Evolutionary conservation across 148 eudicot genomes (phyloP).

Genomic region (Amaranthus cruentus): DNA sequence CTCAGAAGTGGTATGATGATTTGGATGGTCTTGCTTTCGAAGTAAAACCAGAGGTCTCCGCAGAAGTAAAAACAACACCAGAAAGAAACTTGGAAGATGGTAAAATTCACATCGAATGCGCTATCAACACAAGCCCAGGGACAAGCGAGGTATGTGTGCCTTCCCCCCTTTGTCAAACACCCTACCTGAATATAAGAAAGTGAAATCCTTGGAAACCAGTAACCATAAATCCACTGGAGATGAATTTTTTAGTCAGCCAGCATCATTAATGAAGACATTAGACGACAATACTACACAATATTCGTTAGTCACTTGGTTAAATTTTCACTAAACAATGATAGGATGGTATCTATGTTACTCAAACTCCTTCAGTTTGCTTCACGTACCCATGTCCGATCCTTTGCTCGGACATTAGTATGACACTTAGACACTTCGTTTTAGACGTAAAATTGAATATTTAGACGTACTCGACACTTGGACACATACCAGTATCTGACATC

Average conservation of each 20-base stretch:
- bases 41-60: slow-evolving; percentile 29
- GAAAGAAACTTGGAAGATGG: slow-evolving; percentile 38
- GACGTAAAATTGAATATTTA: too few relatives aligned
- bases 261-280: not conserved
- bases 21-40: slow-evolving; percentile 54
- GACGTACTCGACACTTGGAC: too few relatives aligned
- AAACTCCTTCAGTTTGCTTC: too few relatives aligned
- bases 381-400: too few relatives aligned
- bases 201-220: not conserved
- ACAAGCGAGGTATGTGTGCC: slow-evolving; percentile 68
- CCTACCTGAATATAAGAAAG: not conserved
- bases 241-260: not conserved
- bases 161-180: not conserved
- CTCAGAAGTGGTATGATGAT: slow-evolving; percentile 94
- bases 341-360: too few relatives aligned
- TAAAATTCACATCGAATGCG: slow-evolving; percentile 58
- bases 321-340: too few relatives aligned
- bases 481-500: too few relatives aligned
- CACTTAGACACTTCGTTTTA: too few relatives aligned
- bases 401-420: too few relatives aligned
- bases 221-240: not conserved
- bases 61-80: slow-evolving; percentile 28
- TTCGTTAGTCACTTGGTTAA: too few relatives aligned
- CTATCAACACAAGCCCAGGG: slow-evolving; percentile 81
- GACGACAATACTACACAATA: too few relatives aligned